Evolutionary conservation across 2,329 filamentous ascomycete genomes (phyloP), one percentile per base, ranked within the genome.

Genomic region (Colletotrichum chrysophilum): DNA sequence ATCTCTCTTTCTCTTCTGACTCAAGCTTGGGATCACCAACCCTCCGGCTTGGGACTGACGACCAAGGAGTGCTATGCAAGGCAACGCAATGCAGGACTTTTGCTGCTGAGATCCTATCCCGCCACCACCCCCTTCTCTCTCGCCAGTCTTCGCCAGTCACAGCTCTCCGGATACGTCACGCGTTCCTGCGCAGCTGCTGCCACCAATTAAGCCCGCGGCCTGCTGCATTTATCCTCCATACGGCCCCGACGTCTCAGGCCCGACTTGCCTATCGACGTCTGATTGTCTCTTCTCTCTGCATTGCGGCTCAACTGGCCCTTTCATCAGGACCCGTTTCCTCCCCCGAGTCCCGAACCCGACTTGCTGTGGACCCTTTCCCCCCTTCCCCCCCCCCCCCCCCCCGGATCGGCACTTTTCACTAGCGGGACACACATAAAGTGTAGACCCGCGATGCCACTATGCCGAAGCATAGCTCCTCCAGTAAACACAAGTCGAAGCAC

Each of bases 361-460:
- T 14, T 32, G 38, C n/a, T 65, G 48, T 62, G 62, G 43, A 36
- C n/a, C 24, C 60, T 72, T 52, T 34, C 55, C 52, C 55, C 64
- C 61, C 43, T 18, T 0, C 18, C 8, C 34, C 8, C 34, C 43
- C 43, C n/a, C n/a, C 1, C 18, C 8, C 34, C 8, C 34, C 43
- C 43, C n/a, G 43, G 67, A 65, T 55, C 62, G 26, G 16, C 62
- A 32, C 28, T 36, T 30, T 26, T 18, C 18, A 62, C 58, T 26
- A 34, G 28, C 13, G 43, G 43, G 43, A 48, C 21, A 16, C 30
- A 55, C 60, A 52, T 30, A 30, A 62, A 43, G 43, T 56, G 36
- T 61, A 58, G 70, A 65, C 73, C 70, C 78, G 81, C 78, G 74
- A 81, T 81, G 80, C 78, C 71, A 80, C 66, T 68, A 82, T 82